Evolutionary conservation across 805 yeast species (phyloP).

Genomic region (Lachancea sp.): DNA sequence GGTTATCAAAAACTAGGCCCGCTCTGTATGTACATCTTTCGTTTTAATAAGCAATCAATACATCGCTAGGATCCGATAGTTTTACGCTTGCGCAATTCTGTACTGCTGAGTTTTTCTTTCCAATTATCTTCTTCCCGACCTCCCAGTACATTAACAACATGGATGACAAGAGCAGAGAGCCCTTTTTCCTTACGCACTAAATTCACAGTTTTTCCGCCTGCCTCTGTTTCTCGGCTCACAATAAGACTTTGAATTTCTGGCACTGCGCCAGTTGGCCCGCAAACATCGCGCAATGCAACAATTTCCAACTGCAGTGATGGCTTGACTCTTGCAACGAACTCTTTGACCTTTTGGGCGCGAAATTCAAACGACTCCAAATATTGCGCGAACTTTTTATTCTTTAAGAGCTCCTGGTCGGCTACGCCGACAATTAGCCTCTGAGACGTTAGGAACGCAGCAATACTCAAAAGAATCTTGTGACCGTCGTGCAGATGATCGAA

Average conservation of each 20-base stretch:
- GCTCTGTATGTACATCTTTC: conserved; percentile 3
- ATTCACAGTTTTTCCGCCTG: conserved; percentile 74
- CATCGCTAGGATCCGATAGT: not conserved
- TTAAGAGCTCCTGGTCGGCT: conserved; percentile 67
- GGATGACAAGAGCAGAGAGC: conserved; percentile 44
- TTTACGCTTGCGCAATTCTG: conserved; percentile 52
- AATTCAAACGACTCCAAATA: conserved; percentile 50
- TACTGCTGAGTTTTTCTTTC: conserved; percentile 77
- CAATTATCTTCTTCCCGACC: conserved; percentile 50
- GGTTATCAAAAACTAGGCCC: conserved; percentile 39
- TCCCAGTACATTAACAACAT: conserved; percentile 61
- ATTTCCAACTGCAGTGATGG: conserved; percentile 46
- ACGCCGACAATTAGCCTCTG: conserved; percentile 67
- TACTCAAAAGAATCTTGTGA: conserved; percentile 75
- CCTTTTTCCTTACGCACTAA: conserved; percentile 51
- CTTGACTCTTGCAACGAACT: conserved; percentile 44
- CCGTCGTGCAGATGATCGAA: conserved; percentile 97
- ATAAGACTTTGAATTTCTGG: conserved; percentile 72
- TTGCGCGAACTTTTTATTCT: conserved; percentile 67
- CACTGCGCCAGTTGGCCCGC: conserved; percentile 87
- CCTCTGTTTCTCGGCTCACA: conserved; percentile 69
- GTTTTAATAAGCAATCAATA: not conserved
- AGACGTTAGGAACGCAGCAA: conserved; percentile 57
- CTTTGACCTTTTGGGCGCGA: conserved; percentile 42
- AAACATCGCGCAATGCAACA: conserved; percentile 69